Evolutionary conservation across 1,139 yeast genomes (phyloP).

Genomic region (Candida dubliniensis): DNA sequence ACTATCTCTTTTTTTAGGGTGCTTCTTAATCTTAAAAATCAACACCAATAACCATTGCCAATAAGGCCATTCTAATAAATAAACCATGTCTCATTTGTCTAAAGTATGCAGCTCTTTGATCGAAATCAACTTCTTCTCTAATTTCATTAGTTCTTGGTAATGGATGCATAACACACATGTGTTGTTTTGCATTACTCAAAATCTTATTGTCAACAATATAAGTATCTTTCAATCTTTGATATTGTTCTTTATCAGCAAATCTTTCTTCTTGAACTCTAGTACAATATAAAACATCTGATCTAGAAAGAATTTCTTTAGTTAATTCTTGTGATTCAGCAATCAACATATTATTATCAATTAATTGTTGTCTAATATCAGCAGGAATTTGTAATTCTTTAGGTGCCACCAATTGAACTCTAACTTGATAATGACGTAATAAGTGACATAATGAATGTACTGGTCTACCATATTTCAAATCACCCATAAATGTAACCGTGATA

Average conservation of each 20-base stretch:
- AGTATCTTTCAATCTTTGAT: conserved; percentile 85
- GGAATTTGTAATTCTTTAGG: conserved; percentile 90
- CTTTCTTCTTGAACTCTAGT: conserved; percentile 98
- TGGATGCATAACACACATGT: conserved; percentile 99
- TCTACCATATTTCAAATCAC: conserved; percentile 96
- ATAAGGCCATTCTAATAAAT: conserved; percentile 96
- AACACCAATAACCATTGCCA: conserved; percentile 96
- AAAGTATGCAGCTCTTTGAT: conserved; percentile 98
- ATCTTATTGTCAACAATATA: conserved; percentile 92
- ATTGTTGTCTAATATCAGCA: conserved; percentile 61
- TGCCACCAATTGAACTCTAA: conserved; percentile 86
- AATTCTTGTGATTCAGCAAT: conserved; percentile 71
- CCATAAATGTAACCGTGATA: conserved; percentile 97
- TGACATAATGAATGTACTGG: conserved; percentile 97
- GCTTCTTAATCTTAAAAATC: conserved; percentile 41
- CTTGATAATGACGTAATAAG: conserved; percentile 88
- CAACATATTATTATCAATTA: conserved; percentile 66
- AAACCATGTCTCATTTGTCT: conserved; percentile 99
- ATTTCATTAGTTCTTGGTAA: conserved; percentile 96
- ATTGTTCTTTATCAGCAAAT: conserved; percentile 72
- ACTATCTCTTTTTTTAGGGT: background rate
- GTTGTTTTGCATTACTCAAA: conserved; percentile 89
- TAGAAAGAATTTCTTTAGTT: conserved; percentile 80
- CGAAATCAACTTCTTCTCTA: conserved; percentile 97
- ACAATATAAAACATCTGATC: conserved; percentile 94